phyloP scores from a whole-genome alignment of 352 stramenopile genomes.

The Pythium brassicae region DNA sequence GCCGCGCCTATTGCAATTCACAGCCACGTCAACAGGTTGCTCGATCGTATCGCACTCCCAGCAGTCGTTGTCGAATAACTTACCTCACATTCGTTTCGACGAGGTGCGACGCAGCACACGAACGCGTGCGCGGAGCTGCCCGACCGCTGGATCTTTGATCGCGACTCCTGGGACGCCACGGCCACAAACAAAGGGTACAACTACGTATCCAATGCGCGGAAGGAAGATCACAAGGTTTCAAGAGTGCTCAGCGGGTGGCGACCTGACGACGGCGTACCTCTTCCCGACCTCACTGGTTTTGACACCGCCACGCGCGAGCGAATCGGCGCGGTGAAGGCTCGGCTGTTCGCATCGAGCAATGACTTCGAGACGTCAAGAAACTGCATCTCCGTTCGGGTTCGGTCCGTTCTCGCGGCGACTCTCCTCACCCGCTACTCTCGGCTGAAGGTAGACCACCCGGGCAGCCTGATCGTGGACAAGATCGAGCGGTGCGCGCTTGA shows the following conservation, averaged over 20 bases:
- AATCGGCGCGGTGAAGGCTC: neutral
- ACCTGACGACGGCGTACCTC: neutral
- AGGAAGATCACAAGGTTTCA: too few species aligned
- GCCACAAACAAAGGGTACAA: too few species aligned
- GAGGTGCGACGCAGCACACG: neutral
- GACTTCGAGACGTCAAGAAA: neutral
- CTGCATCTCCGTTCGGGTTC: too few species aligned
- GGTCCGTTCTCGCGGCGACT: too few species aligned
- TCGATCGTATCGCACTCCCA: neutral
- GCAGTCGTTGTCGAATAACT: neutral
- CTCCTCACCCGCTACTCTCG: too few species aligned
- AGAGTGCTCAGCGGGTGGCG: neutral
- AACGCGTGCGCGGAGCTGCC: neutral
- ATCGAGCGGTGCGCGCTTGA: neutral
- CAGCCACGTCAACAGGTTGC: constrained; percentile 4
- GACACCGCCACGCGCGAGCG: neutral
- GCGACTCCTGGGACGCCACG: too few species aligned
- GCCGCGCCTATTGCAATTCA: neutral
- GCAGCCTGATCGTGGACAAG: too few species aligned
- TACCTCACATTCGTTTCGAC: neutral
- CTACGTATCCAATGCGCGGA: too few species aligned
- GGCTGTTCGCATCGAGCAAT: neutral
- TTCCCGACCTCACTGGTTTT: neutral
- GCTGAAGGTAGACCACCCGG: too few species aligned
- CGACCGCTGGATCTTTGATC: too few species aligned